Evolutionary conservation across 1,284 basidiomycete species (phyloP).

Genomic region (Tremellales sp.): DNA sequence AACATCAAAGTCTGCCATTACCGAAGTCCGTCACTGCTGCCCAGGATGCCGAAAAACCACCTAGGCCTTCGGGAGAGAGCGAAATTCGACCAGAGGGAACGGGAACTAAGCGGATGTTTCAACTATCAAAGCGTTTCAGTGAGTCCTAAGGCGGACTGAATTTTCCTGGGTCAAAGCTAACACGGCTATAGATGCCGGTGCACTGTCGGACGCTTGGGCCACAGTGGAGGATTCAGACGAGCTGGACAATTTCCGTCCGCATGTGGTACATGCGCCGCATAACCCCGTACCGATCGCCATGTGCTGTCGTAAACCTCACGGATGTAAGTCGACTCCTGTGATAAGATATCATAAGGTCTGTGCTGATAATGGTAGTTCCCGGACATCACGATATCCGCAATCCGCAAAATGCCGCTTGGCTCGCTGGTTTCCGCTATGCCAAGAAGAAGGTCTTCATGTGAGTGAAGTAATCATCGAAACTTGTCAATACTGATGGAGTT

Average conservation of each 20-base stretch:
- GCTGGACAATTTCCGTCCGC: constrained; percentile 54
- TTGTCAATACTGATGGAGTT: too few relatives aligned
- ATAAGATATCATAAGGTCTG: too few relatives aligned
- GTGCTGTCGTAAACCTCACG: constrained; percentile 65
- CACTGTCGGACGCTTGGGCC: constrained; percentile 50
- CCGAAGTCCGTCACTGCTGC: too few relatives aligned
- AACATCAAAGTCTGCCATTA: too few relatives aligned
- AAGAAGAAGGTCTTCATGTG: constrained; percentile 66
- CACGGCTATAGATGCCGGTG: constrained; percentile 45
- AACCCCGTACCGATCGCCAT: constrained; percentile 68
- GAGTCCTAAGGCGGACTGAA: too few relatives aligned
- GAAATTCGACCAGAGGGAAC: constrained; percentile 31
- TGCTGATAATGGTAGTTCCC: too few relatives aligned
- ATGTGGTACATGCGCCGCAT: constrained; percentile 59
- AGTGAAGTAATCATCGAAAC: constrained; percentile 18
- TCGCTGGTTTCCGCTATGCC: constrained; percentile 66
- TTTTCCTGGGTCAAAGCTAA: not conserved
- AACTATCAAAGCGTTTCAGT: constrained; percentile 47
- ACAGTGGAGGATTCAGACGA: constrained; percentile 52
- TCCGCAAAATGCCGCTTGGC: constrained; percentile 72
- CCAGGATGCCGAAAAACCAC: too few relatives aligned
- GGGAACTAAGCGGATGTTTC: constrained; percentile 43
- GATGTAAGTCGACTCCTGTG: too few relatives aligned
- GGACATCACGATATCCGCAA: constrained; percentile 53
- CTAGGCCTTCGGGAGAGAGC: constrained; percentile 7